phyloP scores from a whole-genome alignment of 225 moss, liverwort and hornwort genomes.

The Bryoerythrophyllum caledonicum region DNA sequence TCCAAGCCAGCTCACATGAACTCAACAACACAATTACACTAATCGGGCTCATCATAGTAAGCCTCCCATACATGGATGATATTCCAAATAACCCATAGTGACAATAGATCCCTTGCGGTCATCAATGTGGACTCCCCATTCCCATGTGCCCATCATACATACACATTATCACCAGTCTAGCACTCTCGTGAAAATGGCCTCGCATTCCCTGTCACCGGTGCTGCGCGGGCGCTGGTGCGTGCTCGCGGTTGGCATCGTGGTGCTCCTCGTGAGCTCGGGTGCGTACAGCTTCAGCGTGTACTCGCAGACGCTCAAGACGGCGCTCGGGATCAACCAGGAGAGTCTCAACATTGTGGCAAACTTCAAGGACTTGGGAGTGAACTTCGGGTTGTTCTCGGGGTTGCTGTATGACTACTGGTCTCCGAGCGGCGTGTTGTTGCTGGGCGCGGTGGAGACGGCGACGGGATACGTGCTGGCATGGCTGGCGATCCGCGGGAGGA shows the following conservation, averaged over 20 bases:
- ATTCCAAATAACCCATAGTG: no score
- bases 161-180: neutral
- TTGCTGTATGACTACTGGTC: conserved; percentile 65
- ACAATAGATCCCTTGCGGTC: no score
- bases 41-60: no score
- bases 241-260: conserved; percentile 63
- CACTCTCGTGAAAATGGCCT: no score
- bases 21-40: no score
- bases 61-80: no score
- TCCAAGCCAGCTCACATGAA: no score
- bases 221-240: conserved; percentile 60
- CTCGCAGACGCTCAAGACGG: conserved; percentile 63
- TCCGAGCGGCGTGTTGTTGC: conserved; percentile 53
- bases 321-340: conserved; percentile 62
- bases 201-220: neutral
- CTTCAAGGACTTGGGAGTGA: conserved; percentile 82
- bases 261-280: conserved; percentile 60
- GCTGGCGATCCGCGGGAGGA: conserved; percentile 57
- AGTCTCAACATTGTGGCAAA: conserved; percentile 62
- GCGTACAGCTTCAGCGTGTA: conserved; percentile 86
- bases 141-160: conserved; percentile 5
- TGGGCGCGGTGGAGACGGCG: conserved; percentile 53
- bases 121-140: no score
- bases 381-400: conserved; percentile 65
- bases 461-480: conserved; percentile 68